Conservation (phyloP, 2,329 filamentous ascomycete species). For the Penicillium sp. region DNA sequence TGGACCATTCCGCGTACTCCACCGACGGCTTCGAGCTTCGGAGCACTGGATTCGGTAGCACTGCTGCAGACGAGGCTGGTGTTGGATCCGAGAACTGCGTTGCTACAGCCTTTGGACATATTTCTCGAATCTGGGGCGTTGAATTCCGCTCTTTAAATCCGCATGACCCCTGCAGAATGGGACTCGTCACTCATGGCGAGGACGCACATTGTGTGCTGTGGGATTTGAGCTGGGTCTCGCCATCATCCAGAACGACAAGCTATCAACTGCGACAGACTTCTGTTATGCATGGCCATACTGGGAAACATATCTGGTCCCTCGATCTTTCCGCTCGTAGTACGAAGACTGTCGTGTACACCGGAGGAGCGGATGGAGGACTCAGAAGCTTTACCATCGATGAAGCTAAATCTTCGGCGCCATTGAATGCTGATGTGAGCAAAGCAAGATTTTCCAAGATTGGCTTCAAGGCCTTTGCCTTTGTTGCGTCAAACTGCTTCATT, state of each 20-base stretch:
- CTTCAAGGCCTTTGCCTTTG: constrained; percentile 32
- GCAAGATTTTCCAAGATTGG: constrained; percentile 8
- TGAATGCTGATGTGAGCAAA: constrained; percentile 2
- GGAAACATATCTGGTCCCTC: constrained; percentile 87
- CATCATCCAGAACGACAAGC: constrained; percentile 8
- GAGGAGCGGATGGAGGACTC: constrained; percentile 74
- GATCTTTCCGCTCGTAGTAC: constrained; percentile 36
- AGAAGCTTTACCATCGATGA: constrained; percentile 28
- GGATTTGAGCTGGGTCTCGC: constrained; percentile 47
- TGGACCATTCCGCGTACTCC: constrained; percentile 33
- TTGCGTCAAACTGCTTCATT: constrained; percentile 32
- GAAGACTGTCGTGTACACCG: constrained; percentile 56
- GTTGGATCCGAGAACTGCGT: constrained; percentile 47
- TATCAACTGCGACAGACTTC: constrained; percentile 41
- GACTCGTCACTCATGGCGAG: constrained; percentile 74
- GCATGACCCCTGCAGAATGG: constrained; percentile 32
- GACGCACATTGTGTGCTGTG: constrained; percentile 73
- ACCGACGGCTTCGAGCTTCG: constrained; percentile 38
- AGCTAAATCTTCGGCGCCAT: constrained; percentile 3
- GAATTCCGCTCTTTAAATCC: constrained; percentile 51
- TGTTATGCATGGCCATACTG: constrained; percentile 62
- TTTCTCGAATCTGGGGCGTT: constrained; percentile 84
- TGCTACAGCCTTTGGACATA: constrained; percentile 75
- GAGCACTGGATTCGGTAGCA: constrained; percentile 62
- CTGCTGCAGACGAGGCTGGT: constrained; percentile 26